Evolutionary conservation across 2,329 filamentous ascomycete genomes (phyloP).

Genomic region (Alternaria incomplexa): DNA sequence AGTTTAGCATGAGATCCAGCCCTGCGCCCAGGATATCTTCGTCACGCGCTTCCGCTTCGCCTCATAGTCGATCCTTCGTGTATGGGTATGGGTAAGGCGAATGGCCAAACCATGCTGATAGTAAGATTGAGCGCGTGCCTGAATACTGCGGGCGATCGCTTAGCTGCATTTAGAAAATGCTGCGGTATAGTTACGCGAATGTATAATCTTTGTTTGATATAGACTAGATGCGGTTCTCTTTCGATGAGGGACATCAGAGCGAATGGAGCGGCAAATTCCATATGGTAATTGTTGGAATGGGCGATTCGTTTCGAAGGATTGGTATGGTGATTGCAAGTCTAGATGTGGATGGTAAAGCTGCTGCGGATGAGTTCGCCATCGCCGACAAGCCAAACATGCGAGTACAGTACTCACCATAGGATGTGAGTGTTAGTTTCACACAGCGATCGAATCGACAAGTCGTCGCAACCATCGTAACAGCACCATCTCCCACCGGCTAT

Average conservation of each 20-base stretch:
- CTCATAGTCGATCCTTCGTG: not conserved
- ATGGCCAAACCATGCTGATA: not conserved
- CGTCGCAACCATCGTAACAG: not conserved
- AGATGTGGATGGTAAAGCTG: not conserved
- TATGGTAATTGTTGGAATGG: not conserved
- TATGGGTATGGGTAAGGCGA: not conserved
- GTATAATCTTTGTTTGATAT: not conserved
- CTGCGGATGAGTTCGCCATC: not conserved
- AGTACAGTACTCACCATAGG: not conserved
- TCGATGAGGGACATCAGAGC: not conserved
- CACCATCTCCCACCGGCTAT: not conserved
- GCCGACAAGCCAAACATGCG: not conserved
- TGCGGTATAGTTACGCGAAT: not conserved
- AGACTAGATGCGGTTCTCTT: not conserved
- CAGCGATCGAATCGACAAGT: not conserved
- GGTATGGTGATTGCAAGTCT: not conserved
- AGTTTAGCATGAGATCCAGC: not conserved
- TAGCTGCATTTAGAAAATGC: not conserved
- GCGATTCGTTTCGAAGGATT: not conserved
- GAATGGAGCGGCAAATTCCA: not conserved
- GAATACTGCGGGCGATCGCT: not conserved
- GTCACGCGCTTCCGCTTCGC: not conserved
- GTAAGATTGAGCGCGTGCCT: not conserved
- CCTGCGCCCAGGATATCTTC: not conserved
- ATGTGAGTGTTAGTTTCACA: not conserved